Evolutionary conservation across 1,139 yeast species (phyloP), one percentile per base, ranked within the genome.

Genomic region (Pichiaceae sp.): DNA sequence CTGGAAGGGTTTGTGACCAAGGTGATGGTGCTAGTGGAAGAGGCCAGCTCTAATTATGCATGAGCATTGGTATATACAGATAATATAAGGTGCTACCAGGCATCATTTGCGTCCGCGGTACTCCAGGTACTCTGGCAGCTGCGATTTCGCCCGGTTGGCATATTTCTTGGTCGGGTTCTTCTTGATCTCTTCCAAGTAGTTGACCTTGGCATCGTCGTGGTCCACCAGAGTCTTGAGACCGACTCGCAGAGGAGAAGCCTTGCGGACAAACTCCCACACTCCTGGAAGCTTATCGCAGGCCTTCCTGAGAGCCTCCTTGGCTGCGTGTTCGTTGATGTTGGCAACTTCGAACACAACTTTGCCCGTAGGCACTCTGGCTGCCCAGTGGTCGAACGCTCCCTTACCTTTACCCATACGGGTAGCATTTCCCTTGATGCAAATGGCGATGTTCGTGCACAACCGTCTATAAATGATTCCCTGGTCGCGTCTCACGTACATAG

Each of bases 321-420:
- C 97, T 24, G 86, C 84, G 49, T 75, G 78, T 55, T 86, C 95
- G 60, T 93, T 97, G 48, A 91, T 70, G n/a, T 80, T 82, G 45
- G 66, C 70, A 54, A 89, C 78, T 62, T 91, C 99, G 56, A 89
- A 87, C 26, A 87, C 67, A 34, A 91, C 78, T 55, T 87, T 87
- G 3, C 99, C 99, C 0, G 96, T 87, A 33, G 98, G 95, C 16
- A 91, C 91, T 53, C 99, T 75, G 31, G 80, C 84, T 46, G 95
- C 95, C 97, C 97, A 93, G 66, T 86, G 94, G 52, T 87, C 95
- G 57, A 91, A 89, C 0, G 93, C 80, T 62, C 99, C 99, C 63
- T 91, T 91, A 67, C 99, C 99, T 63, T 93, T 91, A 68, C 99
- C 99, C 99, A 91, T 91, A 78, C 99, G 91, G 16, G 96, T 86